Evolutionary conservation across 192 early-diverging fungal genomes (phyloP), one percentile per base, ranked within the genome.

Genomic region (Coemansia sp.): DNA sequence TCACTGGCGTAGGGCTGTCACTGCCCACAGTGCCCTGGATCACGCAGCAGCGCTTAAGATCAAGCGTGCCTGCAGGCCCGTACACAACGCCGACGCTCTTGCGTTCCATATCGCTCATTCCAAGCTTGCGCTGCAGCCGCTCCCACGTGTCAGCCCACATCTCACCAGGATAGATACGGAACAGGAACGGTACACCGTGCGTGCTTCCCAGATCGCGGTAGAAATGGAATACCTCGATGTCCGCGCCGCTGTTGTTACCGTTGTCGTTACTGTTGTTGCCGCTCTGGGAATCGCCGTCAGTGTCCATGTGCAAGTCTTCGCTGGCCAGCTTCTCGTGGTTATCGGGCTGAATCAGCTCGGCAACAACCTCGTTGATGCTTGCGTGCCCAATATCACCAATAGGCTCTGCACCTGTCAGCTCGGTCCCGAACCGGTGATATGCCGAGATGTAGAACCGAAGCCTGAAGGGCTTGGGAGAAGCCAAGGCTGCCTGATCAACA

Each of bases 111-210:
- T 95, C 91, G 67, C 83, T 84, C 86, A 92, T 84, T 12, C 92
- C 92, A 22, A 91, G 82, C 34, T 87, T 76, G 59, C 54, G 72
- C 60, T 87, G 87, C 61, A 97, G 81, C 7, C 95, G 85, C 58
- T 69, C 63, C 86, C 90, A 92, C 20, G 92, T 92, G 1, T 87
- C 88, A 14, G 82, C 42, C 66, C 92, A 87, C 18, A 72, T 20
- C 67, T 95, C 94, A 50, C 84, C 90, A 8, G 80, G 67, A 30
- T 77, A 84, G 33, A 93, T 67, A 34, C 87, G 67, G 61, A 97
- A 90, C 60, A 78, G 78, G 81, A 98, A 96, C 22, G 96, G 96
- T 34, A 93, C 81, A 45, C 94, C 86, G 73, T 97, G 93, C 7
- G 84, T 71, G 33, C 86, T 85, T 12, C 51, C 36, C 14, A 88